A percentile compares a stretch with the other conserved stretches of the same genome.
Evolutionary conservation across 140 eudicot species (phyloP).

Genomic region (Ambrosia hybrid): DNA sequence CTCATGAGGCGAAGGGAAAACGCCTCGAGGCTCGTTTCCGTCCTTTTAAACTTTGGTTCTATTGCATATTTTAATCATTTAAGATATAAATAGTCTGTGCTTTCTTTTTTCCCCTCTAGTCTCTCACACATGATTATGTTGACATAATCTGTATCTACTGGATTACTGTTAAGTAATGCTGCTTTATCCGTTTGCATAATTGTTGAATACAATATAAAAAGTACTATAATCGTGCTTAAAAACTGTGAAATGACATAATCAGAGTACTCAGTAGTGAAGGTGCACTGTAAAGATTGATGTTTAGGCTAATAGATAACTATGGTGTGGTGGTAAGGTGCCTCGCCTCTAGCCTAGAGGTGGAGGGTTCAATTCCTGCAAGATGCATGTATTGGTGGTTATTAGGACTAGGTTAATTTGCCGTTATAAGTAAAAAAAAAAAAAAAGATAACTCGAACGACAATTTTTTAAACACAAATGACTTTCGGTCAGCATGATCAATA

Average conservation of each 20-base stretch:
- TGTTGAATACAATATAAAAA: neutral
- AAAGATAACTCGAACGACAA: neutral
- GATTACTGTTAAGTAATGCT: constrained; percentile 1
- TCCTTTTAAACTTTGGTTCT: too few relatives aligned
- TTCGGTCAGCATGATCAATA: neutral
- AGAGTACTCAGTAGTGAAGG: constrained; percentile 6
- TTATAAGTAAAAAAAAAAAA: too few relatives aligned
- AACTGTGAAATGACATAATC: neutral
- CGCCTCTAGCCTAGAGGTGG: too few relatives aligned
- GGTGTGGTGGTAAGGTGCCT: too few relatives aligned
- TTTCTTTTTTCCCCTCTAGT: neutral
- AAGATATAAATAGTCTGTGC: neutral
- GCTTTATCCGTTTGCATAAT: neutral
- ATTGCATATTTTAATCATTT: neutral
- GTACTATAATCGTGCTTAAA: neutral
- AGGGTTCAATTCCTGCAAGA: too few relatives aligned
- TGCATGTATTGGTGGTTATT: too few relatives aligned
- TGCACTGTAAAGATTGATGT: neutral
- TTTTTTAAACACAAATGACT: neutral
- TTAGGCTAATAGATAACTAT: neutral
- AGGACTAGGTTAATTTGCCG: too few relatives aligned
- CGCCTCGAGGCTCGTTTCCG: too few relatives aligned
- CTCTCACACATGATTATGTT: neutral
- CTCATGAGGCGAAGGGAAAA: too few relatives aligned
- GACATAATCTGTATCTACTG: neutral